phyloP scores from a whole-genome alignment of 2,329 filamentous ascomycete genomes.

The Aspergillus nomiae region DNA sequence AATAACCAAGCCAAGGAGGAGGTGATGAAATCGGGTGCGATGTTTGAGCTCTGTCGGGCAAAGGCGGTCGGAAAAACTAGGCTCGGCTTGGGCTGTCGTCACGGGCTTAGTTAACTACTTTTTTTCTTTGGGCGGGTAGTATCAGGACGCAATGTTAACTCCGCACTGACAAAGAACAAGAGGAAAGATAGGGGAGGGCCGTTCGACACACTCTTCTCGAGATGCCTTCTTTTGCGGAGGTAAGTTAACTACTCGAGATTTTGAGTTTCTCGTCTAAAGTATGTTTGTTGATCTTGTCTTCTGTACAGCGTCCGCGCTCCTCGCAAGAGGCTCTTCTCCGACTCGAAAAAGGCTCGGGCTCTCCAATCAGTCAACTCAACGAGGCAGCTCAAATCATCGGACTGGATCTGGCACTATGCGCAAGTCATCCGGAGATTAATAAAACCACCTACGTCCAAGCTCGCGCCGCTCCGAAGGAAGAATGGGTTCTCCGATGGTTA shows the following conservation, averaged over 20 bases:
- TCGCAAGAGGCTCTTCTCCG: constrained; percentile 48
- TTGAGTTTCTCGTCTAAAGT: constrained; percentile 4
- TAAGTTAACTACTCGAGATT: constrained; percentile 23
- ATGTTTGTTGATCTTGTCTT: constrained; percentile 14
- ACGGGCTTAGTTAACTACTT: constrained; percentile 17
- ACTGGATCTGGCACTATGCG: constrained; percentile 37
- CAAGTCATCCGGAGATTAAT: constrained; percentile 33
- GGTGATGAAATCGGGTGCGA: constrained; percentile 21
- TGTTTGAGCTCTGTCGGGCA: constrained; percentile 28
- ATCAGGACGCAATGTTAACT: constrained; percentile 6
- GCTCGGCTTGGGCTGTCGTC: constrained; percentile 18
- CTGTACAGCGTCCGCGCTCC: constrained; percentile 37
- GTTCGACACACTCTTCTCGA: constrained; percentile 18
- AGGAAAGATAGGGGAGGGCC: not conserved
- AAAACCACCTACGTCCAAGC: constrained; percentile 22
- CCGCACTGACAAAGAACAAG: constrained; percentile 4
- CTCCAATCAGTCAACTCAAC: constrained; percentile 41
- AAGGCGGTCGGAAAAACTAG: constrained; percentile 45
- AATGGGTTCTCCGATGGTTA: constrained; percentile 69
- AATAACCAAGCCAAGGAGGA: constrained; percentile 22
- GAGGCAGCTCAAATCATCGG: constrained; percentile 48
- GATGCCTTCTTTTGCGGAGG: constrained; percentile 41
- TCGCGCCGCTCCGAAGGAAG: constrained; percentile 53
- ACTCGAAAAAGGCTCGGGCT: constrained; percentile 46
- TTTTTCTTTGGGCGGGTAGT: constrained; percentile 19